Evolutionary conservation across 2,329 filamentous ascomycete species (phyloP).

Genomic region (Phialophora expanda): DNA sequence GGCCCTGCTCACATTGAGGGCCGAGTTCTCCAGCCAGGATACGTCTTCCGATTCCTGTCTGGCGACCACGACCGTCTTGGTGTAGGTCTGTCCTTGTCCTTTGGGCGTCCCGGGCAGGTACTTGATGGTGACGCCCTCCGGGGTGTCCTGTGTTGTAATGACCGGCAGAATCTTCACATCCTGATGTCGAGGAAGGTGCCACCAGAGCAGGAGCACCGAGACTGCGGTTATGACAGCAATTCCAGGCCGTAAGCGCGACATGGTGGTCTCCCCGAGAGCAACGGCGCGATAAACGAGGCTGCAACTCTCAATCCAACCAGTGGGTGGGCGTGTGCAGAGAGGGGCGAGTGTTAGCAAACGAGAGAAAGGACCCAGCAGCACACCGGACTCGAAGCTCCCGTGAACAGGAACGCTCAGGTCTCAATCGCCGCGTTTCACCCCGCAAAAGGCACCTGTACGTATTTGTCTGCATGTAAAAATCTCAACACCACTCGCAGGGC

Average conservation of each 20-base stretch:
- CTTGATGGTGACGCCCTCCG: neutral
- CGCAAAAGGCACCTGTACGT: neutral
- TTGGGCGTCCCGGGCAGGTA: slow-evolving; percentile 7
- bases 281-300: neutral
- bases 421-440: neutral
- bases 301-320: neutral
- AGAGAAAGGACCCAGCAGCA: no score
- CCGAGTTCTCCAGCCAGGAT: neutral
- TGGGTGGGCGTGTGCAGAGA: neutral
- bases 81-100: neutral
- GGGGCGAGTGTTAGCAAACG: no score
- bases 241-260: neutral
- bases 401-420: no score
- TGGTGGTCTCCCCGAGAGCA: neutral
- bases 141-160: neutral
- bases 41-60: slow-evolving; percentile 2
- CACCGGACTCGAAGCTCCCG: no score
- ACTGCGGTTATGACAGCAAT: neutral
- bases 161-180: neutral
- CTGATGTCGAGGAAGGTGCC: slow-evolving; percentile 7
- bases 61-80: slow-evolving; percentile 10
- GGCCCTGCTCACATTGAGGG: neutral
- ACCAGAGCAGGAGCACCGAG: neutral
- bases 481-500: neutral
- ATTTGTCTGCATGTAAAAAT: neutral